These are phyloP conservation scores for Neurospora sp. DNA, from an alignment of 2,329 filamentous ascomycete genomes.

Conservation along the genomic window DNA sequence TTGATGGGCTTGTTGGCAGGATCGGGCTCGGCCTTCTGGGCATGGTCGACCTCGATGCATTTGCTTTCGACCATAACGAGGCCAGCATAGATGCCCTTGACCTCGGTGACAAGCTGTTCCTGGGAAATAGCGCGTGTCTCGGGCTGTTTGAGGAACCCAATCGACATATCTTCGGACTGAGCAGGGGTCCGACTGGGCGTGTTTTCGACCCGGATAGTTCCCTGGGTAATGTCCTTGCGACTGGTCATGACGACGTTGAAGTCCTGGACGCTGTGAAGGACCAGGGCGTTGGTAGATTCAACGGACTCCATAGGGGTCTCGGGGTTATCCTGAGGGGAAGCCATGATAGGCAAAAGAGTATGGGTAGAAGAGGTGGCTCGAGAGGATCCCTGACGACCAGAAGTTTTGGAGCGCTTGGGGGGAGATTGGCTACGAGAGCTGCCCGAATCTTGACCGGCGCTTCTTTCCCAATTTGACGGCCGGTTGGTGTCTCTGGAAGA, in stretches of 20 bases:
- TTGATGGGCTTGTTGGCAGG: constrained; percentile 34
- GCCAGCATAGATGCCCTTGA: constrained; percentile 75
- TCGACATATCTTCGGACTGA: constrained; percentile 10
- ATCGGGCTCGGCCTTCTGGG: constrained; percentile 38
- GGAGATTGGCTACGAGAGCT: constrained; percentile 11
- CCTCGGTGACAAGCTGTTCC: constrained; percentile 70
- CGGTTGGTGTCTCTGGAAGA: background rate
- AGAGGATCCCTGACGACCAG: constrained; percentile 1
- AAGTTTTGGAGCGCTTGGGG: constrained; percentile 12
- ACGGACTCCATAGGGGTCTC: too few species aligned
- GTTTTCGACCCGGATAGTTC: too few species aligned
- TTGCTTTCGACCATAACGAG: constrained; percentile 81
- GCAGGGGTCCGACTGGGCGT: background rate
- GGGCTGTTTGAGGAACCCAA: constrained; percentile 34
- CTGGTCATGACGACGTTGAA: too few species aligned
- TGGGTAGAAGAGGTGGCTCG: too few species aligned
- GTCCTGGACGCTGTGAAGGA: too few species aligned
- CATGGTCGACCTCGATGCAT: constrained; percentile 72
- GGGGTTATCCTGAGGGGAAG: too few species aligned
- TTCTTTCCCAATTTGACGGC: background rate
- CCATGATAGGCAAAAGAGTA: too few species aligned
- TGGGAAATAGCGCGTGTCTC: constrained; percentile 62
- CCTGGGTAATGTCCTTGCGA: too few species aligned
- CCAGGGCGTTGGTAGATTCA: too few species aligned
- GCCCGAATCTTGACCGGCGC: background rate